phyloP scores from a whole-genome alignment of 139 green algal genomes.

The Chlamydomonas applanata region DNA sequence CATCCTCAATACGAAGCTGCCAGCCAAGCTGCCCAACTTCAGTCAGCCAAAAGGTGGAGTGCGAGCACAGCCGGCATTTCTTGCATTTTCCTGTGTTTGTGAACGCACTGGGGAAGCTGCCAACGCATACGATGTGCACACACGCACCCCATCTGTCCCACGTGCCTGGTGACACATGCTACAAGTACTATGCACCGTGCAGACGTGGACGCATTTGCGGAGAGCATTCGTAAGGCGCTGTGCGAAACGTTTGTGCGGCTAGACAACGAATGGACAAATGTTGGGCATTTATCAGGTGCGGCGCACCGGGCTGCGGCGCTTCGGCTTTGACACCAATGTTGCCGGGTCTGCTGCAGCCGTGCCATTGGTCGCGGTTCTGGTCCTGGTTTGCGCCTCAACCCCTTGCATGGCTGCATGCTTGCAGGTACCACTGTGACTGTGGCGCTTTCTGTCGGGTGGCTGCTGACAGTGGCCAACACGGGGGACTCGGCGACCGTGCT shows the following conservation, averaged over 20 bases:
- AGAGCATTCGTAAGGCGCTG: constrained; percentile 16
- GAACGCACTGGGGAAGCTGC: neutral
- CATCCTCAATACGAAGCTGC: constrained; percentile 24
- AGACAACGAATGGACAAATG: constrained; percentile 19
- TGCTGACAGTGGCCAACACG: constrained; percentile 82
- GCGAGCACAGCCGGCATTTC: neutral
- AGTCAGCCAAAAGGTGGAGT: neutral
- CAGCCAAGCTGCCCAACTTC: constrained; percentile 18
- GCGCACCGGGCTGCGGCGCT: no score
- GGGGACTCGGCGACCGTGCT: constrained; percentile 84
- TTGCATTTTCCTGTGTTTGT: neutral
- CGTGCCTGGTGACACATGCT: neutral
- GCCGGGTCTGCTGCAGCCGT: no score
- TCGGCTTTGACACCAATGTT: no score
- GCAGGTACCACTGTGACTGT: constrained; percentile 59
- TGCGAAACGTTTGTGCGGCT: constrained; percentile 27
- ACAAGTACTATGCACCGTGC: neutral
- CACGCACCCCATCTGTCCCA: no score
- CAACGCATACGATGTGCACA: no score
- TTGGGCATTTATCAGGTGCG: constrained; percentile 12
- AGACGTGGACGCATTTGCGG: constrained; percentile 14
- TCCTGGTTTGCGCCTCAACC: no score
- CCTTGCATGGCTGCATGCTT: no score
- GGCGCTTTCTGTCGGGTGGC: constrained; percentile 56
- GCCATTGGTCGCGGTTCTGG: no score